A percentile compares a stretch with the other conserved stretches of the same genome.
Conservation (phyloP, 805 yeast species). For the Saccharomycopsis fibuligera region DNA sequence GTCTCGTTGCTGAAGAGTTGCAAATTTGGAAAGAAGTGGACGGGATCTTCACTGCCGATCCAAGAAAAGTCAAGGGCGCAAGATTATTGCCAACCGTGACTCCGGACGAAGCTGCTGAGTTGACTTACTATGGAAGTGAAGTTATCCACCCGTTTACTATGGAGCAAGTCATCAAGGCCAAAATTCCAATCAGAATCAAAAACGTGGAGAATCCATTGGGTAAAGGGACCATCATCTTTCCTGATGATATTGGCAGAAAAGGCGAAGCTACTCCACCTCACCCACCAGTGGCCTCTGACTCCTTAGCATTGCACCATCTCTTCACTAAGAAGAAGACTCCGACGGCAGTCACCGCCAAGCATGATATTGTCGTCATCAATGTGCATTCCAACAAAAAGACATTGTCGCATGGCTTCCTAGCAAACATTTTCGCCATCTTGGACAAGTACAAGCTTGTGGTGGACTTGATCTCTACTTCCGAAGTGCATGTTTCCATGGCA, state of each 20-base stretch:
- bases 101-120: constrained; percentile 97
- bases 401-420: constrained; percentile 90
- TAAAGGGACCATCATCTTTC: constrained; percentile 88
- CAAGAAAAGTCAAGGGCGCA: constrained; percentile 89
- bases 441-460: constrained; percentile 84
- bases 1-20: constrained; percentile 82
- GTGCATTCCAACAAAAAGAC: constrained; percentile 92
- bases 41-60: constrained; percentile 98
- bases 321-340: constrained; percentile 58
- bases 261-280: constrained; percentile 94
- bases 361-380: constrained; percentile 84
- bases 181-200: constrained; percentile 93
- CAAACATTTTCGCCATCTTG: constrained; percentile 78
- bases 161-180: constrained; percentile 97
- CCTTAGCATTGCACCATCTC: constrained; percentile 33
- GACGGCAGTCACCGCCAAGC: constrained; percentile 95
- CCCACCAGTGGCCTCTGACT: constrained; percentile 70
- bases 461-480: constrained; percentile 93
- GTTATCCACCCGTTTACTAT: constrained; percentile 98
- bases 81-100: constrained; percentile 81
- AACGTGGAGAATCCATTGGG: constrained; percentile 95
- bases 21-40: constrained; percentile 99
- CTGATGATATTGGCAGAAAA: constrained; percentile 76
- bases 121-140: constrained; percentile 95
- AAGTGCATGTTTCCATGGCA: constrained; percentile 98